A percentile compares a stretch with the other conserved stretches of the same genome.
Conservation (phyloP, 2,329 filamentous ascomycete genomes). For the Juglanconis oblonga region DNA sequence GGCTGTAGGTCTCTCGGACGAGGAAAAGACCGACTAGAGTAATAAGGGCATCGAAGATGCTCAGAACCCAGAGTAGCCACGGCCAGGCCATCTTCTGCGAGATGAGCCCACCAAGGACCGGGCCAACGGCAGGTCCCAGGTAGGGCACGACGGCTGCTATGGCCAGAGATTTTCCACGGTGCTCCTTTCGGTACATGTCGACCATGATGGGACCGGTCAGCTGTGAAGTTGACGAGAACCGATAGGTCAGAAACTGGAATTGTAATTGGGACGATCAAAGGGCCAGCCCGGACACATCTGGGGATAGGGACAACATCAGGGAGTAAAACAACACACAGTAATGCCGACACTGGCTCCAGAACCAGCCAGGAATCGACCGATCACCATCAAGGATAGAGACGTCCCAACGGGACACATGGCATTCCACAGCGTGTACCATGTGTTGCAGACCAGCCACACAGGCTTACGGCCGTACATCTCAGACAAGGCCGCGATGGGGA, state of each 20-base stretch:
- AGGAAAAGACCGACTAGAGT: conserved; percentile 35
- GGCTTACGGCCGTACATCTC: conserved; percentile 33
- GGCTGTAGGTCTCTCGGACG: conserved; percentile 37
- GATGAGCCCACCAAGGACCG: conserved; percentile 40
- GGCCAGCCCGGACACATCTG: too few species aligned
- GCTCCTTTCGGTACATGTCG: background rate
- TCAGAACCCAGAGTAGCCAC: conserved; percentile 43
- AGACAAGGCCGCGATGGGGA: conserved; percentile 31
- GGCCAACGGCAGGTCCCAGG: conserved; percentile 40
- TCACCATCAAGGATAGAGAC: conserved; percentile 27
- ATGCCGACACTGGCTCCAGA: conserved; percentile 1
- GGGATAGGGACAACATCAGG: too few species aligned
- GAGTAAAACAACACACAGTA: conserved; percentile 5
- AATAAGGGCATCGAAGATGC: conserved; percentile 33
- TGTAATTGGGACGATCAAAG: too few species aligned
- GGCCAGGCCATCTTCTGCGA: conserved; percentile 37
- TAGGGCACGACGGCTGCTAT: conserved; percentile 4
- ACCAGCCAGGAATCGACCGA: background rate
- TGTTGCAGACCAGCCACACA: conserved; percentile 31
- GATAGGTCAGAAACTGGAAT: too few species aligned
- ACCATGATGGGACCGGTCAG: conserved; percentile 1
- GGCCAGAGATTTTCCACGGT: background rate
- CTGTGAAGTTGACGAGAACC: background rate
- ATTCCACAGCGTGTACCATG: conserved; percentile 17
- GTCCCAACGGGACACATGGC: too few species aligned